Conservation (phyloP, 176 grass and related monocot genomes). For the Cenchrus purpureus region DNA sequence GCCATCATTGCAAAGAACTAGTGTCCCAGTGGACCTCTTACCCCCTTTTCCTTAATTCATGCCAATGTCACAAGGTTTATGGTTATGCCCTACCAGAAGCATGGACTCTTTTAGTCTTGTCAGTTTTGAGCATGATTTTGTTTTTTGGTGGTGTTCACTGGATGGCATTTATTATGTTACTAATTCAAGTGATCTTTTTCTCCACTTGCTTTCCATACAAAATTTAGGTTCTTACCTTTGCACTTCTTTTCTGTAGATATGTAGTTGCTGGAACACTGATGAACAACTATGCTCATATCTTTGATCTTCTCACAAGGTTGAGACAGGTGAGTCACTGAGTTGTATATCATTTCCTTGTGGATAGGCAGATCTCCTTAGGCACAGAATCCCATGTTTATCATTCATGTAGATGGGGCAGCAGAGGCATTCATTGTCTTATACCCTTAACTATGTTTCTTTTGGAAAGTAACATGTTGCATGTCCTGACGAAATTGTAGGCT, state of each 20-base stretch:
- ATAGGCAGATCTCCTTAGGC: conserved; percentile 15
- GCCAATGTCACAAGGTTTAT: neutral
- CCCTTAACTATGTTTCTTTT: neutral
- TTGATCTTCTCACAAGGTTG: conserved; percentile 95
- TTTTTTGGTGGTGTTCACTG: neutral
- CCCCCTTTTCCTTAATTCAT: conserved; percentile 3
- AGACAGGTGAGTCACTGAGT: conserved; percentile 63
- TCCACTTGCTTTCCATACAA: neutral
- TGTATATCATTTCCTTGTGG: conserved; percentile 1
- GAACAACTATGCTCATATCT: conserved; percentile 98
- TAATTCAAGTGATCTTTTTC: conserved; percentile 12
- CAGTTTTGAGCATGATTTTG: neutral
- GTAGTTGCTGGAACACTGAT: conserved; percentile 82
- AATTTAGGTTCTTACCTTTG: neutral
- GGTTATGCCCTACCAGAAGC: neutral
- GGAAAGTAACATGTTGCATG: conserved; percentile 40
- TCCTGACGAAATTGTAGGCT: conserved; percentile 57
- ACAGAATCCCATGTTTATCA: conserved; percentile 8
- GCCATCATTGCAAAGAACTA: neutral
- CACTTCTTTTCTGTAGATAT: conserved; percentile 68
- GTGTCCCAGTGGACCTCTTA: conserved; percentile 4
- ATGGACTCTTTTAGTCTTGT: neutral
- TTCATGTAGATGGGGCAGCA: conserved; percentile 24
- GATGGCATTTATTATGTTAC: conserved; percentile 31
- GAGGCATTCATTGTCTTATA: neutral